Evolutionary conservation across 805 yeast species (phyloP), one percentile per base, ranked within the genome.

Genomic region (Ogataea trehalophila): DNA sequence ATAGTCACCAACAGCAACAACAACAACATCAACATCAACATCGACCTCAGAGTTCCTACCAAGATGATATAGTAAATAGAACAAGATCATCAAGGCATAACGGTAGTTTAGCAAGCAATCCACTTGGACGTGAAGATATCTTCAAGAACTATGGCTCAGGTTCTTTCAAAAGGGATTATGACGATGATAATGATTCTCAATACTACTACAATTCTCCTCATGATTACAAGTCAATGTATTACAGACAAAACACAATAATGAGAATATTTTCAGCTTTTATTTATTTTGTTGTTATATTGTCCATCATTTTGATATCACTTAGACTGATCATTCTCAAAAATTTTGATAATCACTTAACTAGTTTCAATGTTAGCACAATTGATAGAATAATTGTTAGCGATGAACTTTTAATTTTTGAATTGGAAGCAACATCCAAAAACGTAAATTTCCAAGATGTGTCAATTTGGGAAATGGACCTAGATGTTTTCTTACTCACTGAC

Each of bases 391-490:
- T 68, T 34, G 55, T 67, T 9, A 63, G 65, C 37, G 64, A 63
- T 26, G 66, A 62, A 29, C 40, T 68, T 26, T 46, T 67, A 17
- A 51, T 65, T 17, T 55, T 68, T 44, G 71, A 67, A 46, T 43
- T 67, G n/a, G 53, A 53, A 8, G 58, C 64, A 4, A 16, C 39
- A 9, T 53, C 66, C 1, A 53, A 39, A 14, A 65, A 67, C 50
- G 39, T 47, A 7, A 67, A 68, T 46, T 48, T 61, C n/a, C 70
- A 66, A 50, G 66, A 63, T 46, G 49, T 67, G 4, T 39, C 51
- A 6, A 56, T 68, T 7, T 61, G 65, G 62, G 53, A 59, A n/a
- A 51, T 60, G 56, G 63, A 66, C 47, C 36, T 68, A 18, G 71
- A 68, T 50, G 59, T 67, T 1, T 65, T 68, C 37, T 36, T 67